Base-by-base conservation (phyloP, 768 basidiomycete species). In the Leucosporidium creatinivorum region DNA sequence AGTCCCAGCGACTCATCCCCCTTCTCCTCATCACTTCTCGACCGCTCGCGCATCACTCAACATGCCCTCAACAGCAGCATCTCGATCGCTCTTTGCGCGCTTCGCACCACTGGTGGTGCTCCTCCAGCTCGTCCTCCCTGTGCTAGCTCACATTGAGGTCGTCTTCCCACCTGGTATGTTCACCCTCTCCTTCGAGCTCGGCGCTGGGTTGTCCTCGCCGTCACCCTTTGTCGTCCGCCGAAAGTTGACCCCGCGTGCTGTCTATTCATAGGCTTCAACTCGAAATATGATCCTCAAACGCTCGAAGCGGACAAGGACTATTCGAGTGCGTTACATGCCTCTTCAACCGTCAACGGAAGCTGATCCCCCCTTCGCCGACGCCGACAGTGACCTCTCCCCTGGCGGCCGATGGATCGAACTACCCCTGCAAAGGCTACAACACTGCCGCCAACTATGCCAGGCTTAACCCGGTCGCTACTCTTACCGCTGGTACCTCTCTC, bases 401-500 rank as follows among this genome's bases (percentile, higher is more conserved):
- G 13, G 10, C 15, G 39, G 39, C 39, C 39, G 39, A 44, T 17
- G 39, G 39, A 44, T 44, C 39, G 2, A 68, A 70, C 26, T 80
- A 75, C 64, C 78, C 78, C 6, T 80, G 80, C 72, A 80, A 79
- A 65, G 39, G 30, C 54, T 48, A 51, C 62, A 57, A 28, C 49
- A 51, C 65, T 17, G 52, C 56, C 19, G 39, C 58, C 25, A 49
- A 21, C 48, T 59, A 58, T 23, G 49, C 28, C 15, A 44, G 15
- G 13, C 76, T 78, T 63, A 66, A 68, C 28, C 67, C 78, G 10
- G 74, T 75, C 61, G 76, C 73, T 12, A 75, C 76, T 9, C 75
- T 75, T 63, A 39, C 69, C 7, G 79, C 80, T 3, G 80, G 80
- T 9, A 54, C 69, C 28, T 69, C 70, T 13, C 64, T 79, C 59